Evolutionary conservation across 2,329 filamentous ascomycete genomes (phyloP), one percentile per base, ranked within the genome.

Genomic region (Ploettnerulaceae sp.): DNA sequence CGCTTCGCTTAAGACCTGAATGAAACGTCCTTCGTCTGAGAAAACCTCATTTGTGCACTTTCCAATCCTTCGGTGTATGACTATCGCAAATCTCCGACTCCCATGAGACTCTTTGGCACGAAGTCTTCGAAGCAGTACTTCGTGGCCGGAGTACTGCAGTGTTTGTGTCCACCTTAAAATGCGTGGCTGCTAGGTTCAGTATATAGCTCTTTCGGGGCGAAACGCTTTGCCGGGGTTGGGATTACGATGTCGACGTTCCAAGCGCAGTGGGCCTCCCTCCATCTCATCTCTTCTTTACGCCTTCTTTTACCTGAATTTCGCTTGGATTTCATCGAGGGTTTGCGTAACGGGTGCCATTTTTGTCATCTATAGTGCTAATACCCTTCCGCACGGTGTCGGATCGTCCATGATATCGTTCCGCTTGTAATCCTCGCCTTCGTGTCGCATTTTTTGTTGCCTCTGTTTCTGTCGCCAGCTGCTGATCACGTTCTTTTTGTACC

Each of bases 381-480:
- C 44, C 47, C 33, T 47, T 18, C 42, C 49, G 52, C 50, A 55
- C 52, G 47, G 53, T 53, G 48, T 57, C 52, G 53, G 53, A 48
- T 54, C 49, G 43, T 17, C 43, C 37, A 37, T 44, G 42, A 47
- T 45, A 29, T 29, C 53, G 56, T 62, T 61, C 57, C 56, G 33
- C 45, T 35, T 47, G 48, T 39, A 15, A 36, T 49, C 29, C 33
- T n/a, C n/a, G n/a, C 2, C 17, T 35, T 43, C 40, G 26, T 29
- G 45, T 49, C 40, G 22, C 35, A 29, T 37, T 39, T 47, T 48
- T 39, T 55, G 29, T 53, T 50, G 42, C 34, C 50, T 54, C 34
- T 43, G 38, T 38, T 56, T 59, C 54, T 59, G 49, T 49, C n/a
- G n/a, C n/a, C n/a, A 60, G 54, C 46, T 60, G 59, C 58, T 45